A percentile compares a stretch with the other conserved stretches of the same genome.
Conservation (phyloP, 176 grass and related monocot genomes). For the Oryza coarctata region DNA sequence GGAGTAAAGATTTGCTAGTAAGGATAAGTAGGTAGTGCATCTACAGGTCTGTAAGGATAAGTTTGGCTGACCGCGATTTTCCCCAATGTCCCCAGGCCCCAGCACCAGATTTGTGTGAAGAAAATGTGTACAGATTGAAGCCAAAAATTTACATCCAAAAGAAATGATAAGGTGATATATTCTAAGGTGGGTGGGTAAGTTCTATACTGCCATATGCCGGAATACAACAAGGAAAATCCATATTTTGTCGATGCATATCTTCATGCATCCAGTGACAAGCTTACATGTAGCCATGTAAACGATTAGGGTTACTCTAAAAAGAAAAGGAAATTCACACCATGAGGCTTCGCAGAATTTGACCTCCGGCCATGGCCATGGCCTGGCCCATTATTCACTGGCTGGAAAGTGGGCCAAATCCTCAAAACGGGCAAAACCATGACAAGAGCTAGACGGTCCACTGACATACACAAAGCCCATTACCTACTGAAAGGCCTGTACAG, state of each 20-base stretch:
- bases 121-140: not conserved
- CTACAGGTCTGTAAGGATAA: not conserved
- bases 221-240: not conserved
- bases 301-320: too few species aligned
- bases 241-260: not conserved
- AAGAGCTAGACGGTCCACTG: not conserved
- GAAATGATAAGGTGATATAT: too few species aligned
- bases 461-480: not conserved
- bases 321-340: too few species aligned
- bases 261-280: not conserved
- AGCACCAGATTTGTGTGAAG: not conserved
- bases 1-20: not conserved
- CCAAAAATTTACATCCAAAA: not conserved
- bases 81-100: not conserved
- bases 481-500: not conserved
- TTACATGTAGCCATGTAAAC: not conserved
- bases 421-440: not conserved
- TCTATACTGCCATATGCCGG: too few species aligned
- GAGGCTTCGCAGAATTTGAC: too few species aligned
- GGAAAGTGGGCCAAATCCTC: not conserved
- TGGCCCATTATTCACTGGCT: not conserved
- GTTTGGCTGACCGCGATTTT: not conserved
- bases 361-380: too few species aligned
- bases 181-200: too few species aligned
- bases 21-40: not conserved